These are phyloP conservation scores for Myxozyma neotropica DNA, from an alignment of 805 yeast genomes.

Conservation along the genomic window DNA sequence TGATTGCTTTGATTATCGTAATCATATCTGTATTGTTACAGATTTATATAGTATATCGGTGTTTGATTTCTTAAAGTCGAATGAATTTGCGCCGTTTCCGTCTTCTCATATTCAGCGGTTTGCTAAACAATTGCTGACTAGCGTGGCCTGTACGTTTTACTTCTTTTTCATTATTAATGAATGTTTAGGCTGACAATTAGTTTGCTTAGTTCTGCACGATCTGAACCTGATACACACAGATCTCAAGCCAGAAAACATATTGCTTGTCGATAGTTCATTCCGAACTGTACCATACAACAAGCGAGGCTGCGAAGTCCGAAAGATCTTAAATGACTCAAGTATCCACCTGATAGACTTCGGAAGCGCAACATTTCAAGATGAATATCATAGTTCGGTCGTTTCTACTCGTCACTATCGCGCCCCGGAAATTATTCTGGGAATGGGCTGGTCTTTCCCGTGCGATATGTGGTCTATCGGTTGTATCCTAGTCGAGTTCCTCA, in stretches of 20 bases:
- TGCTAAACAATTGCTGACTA: slow-evolving; percentile 78
- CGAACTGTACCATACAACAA: slow-evolving; percentile 44
- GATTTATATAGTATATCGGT: slow-evolving; percentile 81
- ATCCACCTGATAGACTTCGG: slow-evolving; percentile 96
- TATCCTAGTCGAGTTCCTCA: slow-evolving; percentile 82
- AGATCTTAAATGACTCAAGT: slow-evolving; percentile 70
- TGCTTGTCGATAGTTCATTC: slow-evolving; percentile 60
- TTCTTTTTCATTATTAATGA: not conserved
- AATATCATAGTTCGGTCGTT: slow-evolving; percentile 87
- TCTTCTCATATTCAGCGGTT: slow-evolving; percentile 90
- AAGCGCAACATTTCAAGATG: slow-evolving; percentile 91
- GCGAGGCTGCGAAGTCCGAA: slow-evolving; percentile 40
- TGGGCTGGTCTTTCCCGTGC: slow-evolving; percentile 97
- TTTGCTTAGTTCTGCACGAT: slow-evolving; percentile 65
- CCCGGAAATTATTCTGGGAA: slow-evolving; percentile 90
- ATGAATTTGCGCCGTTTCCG: slow-evolving; percentile 86
- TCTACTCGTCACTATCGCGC: slow-evolving; percentile 97
- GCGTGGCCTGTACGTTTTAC: slow-evolving; percentile 60
- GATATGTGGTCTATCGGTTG: slow-evolving; percentile 98
- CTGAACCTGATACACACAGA: slow-evolving; percentile 92
- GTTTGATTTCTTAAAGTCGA: slow-evolving; percentile 85
- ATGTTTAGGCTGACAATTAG: not conserved
- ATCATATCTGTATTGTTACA: slow-evolving; percentile 93
- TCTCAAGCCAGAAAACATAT: slow-evolving; percentile 91
- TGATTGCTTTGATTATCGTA: slow-evolving; percentile 89